A percentile compares a stretch with the other conserved stretches of the same genome.
Evolutionary conservation across 306 rosid species (phyloP).

Genomic region (Medicago lupulina): DNA sequence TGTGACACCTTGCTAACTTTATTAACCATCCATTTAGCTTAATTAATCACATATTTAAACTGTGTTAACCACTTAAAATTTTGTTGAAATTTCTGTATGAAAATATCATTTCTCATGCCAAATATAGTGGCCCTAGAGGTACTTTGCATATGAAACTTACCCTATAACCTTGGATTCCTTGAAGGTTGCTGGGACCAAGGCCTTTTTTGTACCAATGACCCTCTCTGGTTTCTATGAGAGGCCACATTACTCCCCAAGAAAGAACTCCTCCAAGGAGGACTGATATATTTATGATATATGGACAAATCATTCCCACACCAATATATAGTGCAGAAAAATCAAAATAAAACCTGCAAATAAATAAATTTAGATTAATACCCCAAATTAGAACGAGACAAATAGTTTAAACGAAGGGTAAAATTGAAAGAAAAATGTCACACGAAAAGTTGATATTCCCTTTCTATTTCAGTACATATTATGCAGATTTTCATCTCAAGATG

Average conservation of each 20-base stretch:
- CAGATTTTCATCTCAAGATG: conserved; percentile 16
- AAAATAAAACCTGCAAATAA: conserved; percentile 53
- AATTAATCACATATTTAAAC: too few species aligned
- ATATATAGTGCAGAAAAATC: conserved; percentile 59
- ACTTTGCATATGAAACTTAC: conserved; percentile 38
- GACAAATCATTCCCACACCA: conserved; percentile 72
- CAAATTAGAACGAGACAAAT: not conserved
- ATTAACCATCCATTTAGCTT: too few species aligned
- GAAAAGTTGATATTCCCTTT: not conserved
- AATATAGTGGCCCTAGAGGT: not conserved
- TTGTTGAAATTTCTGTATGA: not conserved
- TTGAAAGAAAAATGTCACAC: not conserved
- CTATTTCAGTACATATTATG: not conserved
- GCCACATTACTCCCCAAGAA: conserved; percentile 69
- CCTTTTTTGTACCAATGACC: conserved; percentile 49
- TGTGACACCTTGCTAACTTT: not conserved
- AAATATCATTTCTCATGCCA: conserved; percentile 1
- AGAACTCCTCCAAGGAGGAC: conserved; percentile 61
- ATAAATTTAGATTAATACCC: conserved; percentile 20
- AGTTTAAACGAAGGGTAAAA: not conserved
- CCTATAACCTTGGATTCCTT: conserved; percentile 59
- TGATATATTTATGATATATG: conserved; percentile 58
- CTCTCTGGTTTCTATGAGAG: conserved; percentile 50
- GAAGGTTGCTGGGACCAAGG: conserved; percentile 39
- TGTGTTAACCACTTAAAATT: not conserved